phyloP scores from a whole-genome alignment of 2,329 filamentous ascomycete species.

The Fusarium tjaetaba region DNA sequence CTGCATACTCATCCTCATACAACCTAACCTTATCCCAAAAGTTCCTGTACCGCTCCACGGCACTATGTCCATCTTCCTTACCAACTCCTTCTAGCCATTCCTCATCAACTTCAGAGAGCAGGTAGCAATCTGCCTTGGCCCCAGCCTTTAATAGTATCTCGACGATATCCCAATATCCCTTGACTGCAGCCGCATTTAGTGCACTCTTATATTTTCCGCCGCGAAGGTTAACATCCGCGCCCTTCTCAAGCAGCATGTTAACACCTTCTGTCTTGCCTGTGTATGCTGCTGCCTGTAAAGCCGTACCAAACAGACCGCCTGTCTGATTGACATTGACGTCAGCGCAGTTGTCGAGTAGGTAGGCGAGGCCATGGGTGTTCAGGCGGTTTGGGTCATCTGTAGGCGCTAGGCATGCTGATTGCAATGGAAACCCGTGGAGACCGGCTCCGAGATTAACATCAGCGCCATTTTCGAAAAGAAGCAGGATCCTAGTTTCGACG shows the following conservation, averaged over 20 bases:
- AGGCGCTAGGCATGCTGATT: rapidly evolving
- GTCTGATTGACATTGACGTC: rapidly evolving
- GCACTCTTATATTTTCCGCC: rapidly evolving
- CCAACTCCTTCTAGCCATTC: neutral
- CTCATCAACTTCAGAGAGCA: rapidly evolving
- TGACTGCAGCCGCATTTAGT: neutral
- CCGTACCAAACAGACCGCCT: neutral
- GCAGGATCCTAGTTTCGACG: rapidly evolving
- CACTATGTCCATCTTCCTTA: neutral
- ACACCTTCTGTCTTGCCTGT: rapidly evolving
- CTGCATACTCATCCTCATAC: rapidly evolving
- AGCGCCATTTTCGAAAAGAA: neutral
- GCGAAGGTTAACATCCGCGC: neutral
- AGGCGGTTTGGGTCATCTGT: rapidly evolving
- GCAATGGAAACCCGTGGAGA: neutral
- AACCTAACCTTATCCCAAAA: neutral
- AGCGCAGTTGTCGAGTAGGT: rapidly evolving
- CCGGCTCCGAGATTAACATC: neutral
- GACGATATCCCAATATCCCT: neutral
- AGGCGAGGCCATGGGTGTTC: rapidly evolving
- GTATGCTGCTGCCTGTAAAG: neutral
- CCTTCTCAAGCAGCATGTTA: rapidly evolving
- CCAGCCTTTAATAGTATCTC: rapidly evolving
- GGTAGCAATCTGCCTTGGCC: neutral
- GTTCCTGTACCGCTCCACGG: neutral